Evolutionary conservation across 139 green algal species (phyloP).

Genomic region (Zygnema cylindricum): DNA sequence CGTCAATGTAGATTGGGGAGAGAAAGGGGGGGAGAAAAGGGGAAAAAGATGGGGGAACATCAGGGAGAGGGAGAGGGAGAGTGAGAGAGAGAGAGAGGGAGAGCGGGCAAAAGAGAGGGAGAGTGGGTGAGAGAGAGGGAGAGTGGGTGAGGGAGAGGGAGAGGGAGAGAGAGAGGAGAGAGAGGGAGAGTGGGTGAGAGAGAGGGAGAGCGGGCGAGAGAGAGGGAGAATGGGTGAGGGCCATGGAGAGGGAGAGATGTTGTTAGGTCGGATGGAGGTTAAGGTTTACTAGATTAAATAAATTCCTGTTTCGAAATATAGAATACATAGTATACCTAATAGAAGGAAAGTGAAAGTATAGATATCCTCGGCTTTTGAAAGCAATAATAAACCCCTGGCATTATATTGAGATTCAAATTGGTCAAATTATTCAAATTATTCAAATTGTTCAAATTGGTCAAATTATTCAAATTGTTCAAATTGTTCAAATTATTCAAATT

Average conservation of each 20-base stretch:
- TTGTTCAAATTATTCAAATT: too few species aligned
- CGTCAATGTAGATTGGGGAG: neutral
- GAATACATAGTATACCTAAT: neutral
- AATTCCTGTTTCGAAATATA: neutral
- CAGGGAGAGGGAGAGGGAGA: neutral
- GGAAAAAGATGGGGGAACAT: neutral
- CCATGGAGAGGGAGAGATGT: neutral
- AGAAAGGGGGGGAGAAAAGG: neutral
- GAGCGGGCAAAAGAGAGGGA: neutral
- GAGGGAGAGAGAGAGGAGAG: constrained; percentile 19
- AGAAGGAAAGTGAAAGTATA: too few species aligned
- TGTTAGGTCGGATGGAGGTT: neutral
- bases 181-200: neutral
- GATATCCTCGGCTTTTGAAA: too few species aligned
- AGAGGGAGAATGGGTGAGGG: neutral
- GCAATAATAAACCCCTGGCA: too few species aligned
- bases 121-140: neutral
- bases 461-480: too few species aligned
- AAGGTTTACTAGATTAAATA: neutral
- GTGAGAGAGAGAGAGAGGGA: neutral
- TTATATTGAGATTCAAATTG: too few species aligned
- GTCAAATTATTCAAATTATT: too few species aligned
- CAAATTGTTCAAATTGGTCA: too few species aligned
- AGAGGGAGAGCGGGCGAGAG: neutral
- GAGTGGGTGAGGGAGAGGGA: neutral